phyloP scores from a whole-genome alignment of 2,329 filamentous ascomycete genomes.

The Fusarium verticillioides region DNA sequence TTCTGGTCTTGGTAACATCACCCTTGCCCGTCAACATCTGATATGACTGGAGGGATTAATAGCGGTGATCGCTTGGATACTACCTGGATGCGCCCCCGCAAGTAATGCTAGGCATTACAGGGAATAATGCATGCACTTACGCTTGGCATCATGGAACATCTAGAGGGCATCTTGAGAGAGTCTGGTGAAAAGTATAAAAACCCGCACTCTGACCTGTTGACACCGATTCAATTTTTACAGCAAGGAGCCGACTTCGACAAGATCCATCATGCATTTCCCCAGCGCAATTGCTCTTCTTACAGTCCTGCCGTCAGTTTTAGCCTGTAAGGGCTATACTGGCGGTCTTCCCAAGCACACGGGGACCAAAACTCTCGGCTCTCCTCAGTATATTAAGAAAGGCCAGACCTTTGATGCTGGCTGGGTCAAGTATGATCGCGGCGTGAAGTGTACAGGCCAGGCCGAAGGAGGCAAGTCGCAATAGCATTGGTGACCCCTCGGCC shows the following conservation, averaged over 20 bases:
- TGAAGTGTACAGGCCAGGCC: slow-evolving; percentile 53
- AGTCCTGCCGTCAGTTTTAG: slow-evolving; percentile 45
- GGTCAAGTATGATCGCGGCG: slow-evolving; percentile 54
- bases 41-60: slow-evolving; percentile 8
- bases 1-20: neutral
- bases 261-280: neutral
- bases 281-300: slow-evolving; percentile 31
- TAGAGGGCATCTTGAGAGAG: fast-evolving
- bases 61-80: neutral
- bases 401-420: slow-evolving; percentile 48
- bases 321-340: slow-evolving; percentile 44
- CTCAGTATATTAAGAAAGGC: slow-evolving; percentile 46
- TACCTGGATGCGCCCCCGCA: neutral
- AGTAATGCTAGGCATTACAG: neutral
- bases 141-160: neutral
- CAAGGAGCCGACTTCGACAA: fast-evolving
- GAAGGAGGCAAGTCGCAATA: slow-evolving; percentile 53
- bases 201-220: no score
- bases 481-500: fast-evolving
- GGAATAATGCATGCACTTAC: neutral
- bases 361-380: slow-evolving; percentile 42
- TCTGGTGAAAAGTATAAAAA: neutral
- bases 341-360: slow-evolving; percentile 47
- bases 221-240: fast-evolving
- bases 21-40: neutral